These are phyloP conservation scores for Wickerhamiella australiensis DNA, from an alignment of 805 yeast genomes.

Conservation along the genomic window DNA sequence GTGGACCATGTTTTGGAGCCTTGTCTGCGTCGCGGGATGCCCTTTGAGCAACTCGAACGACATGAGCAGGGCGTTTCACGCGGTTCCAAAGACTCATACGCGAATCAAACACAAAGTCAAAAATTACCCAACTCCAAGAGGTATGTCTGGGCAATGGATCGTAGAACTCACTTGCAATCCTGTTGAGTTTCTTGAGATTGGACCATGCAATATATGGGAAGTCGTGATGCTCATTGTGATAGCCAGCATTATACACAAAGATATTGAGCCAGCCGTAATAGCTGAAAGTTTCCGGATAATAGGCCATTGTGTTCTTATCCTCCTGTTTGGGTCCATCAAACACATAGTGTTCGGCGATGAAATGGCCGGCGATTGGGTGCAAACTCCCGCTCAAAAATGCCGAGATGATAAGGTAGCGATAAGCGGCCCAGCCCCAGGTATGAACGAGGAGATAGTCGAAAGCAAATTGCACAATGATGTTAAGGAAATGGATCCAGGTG, in stretches of 20 bases:
- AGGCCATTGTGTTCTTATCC: conserved; percentile 20
- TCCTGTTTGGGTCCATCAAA: conserved; percentile 28
- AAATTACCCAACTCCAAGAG: conserved; percentile 68
- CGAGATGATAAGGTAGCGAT: conserved; percentile 56
- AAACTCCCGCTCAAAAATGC: conserved; percentile 82
- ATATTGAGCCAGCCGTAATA: conserved; percentile 72
- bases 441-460: conserved; percentile 49
- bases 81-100: conserved; percentile 67
- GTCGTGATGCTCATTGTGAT: conserved; percentile 92
- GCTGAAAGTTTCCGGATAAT: conserved; percentile 64
- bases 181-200: conserved; percentile 48
- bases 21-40: neutral
- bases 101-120: conserved; percentile 56
- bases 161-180: conserved; percentile 69
- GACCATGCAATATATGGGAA: conserved; percentile 93
- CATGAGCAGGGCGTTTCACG: conserved; percentile 44
- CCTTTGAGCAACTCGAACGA: conserved; percentile 8
- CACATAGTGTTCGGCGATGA: conserved; percentile 87
- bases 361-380: conserved; percentile 93
- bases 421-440: conserved; percentile 51
- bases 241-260: conserved; percentile 85
- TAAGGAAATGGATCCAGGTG: conserved; percentile 62
- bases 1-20: neutral
- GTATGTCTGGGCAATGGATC: conserved; percentile 63
- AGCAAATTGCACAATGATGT: conserved; percentile 45